Evolutionary conservation across 768 basidiomycete genomes (phyloP), one percentile per base, ranked within the genome.

Genomic region (Cystobasidium onofrii): DNA sequence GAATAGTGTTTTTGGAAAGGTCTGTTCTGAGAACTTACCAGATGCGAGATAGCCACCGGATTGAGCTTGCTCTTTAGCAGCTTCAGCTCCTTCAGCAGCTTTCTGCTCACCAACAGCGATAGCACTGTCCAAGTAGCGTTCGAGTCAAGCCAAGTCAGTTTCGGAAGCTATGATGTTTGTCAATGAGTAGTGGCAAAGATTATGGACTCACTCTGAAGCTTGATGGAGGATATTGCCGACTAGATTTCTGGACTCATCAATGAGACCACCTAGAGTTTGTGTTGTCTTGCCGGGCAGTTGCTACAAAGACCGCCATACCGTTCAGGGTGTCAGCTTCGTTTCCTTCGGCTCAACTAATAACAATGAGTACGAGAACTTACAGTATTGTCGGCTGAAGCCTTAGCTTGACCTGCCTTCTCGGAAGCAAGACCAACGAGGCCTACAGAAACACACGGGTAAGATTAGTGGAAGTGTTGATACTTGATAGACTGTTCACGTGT

Each of bases 371-470:
- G n/a, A n/a, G n/a, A 61, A 25, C 63, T 27, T 44, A 64, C 63
- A 67, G 65, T 67, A 15, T 67, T 67, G 29, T 67, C 65, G 39
- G 65, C 65, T 7, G 65, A 43, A 12, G 44, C 65, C 65, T 67
- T 67, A 31, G 65, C 65, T 50, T 67, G 65, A 29, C 65, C 65
- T 2, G 65, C 65, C 50, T 67, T 67, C 44, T 67, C 65, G 25
- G 43, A 23, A 15, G 65, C 65, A 1, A 67, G 7, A 3, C 65
- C 65, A 17, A 67, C 41, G 44, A 67, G 41, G 50, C 65, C 65
- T 67, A 10, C 7, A 27, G 31, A 34, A 15, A 33, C 6, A 17
- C 6, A 27, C 63, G 29, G 6, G 15, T 64, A 31, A 27, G 43
- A 9, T 6, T 7, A 7, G 43, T 34, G 4, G 9, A 13, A n/a